Conservation (phyloP, 192 early-diverging fungal genomes). For the Irineochytrium annulatum region DNA sequence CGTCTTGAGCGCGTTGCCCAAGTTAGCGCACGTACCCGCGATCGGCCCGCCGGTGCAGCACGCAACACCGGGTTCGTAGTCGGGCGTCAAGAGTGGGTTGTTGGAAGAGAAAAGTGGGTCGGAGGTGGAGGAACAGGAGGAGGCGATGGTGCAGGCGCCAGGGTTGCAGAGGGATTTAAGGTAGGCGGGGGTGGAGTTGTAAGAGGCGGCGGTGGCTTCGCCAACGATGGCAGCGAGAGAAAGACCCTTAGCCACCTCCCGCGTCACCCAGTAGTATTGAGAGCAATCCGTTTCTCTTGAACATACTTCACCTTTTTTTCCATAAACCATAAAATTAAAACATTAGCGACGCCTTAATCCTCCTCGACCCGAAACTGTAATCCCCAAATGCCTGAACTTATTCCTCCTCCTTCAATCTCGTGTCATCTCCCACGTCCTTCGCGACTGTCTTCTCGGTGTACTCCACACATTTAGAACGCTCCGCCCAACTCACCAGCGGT, state of each 20-base stretch:
- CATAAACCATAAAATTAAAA: background rate
- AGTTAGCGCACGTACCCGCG: constrained; percentile 6
- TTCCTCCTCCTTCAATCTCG: too few species aligned
- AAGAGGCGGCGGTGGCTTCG: background rate
- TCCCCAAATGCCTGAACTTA: background rate
- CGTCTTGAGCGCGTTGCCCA: constrained; percentile 4
- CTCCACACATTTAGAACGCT: too few species aligned
- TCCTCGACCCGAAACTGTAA: background rate
- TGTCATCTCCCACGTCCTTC: too few species aligned
- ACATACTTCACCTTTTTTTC: constrained; percentile 14
- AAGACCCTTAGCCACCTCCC: constrained; percentile 1
- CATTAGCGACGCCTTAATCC: background rate
- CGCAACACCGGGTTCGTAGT: constrained; percentile 3
- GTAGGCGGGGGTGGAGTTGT: background rate
- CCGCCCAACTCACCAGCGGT: too few species aligned
- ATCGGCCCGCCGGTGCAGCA: constrained; percentile 15
- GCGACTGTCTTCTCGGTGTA: too few species aligned
- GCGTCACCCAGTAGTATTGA: constrained; percentile 16
- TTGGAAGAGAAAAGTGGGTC: constrained; percentile 15
- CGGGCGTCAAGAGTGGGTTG: constrained; percentile 14
- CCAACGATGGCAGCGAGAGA: background rate
- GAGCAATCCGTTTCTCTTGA: constrained; percentile 16
- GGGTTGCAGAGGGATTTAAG: constrained; percentile 13
- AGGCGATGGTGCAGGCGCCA: constrained; percentile 19
- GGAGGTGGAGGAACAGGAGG: constrained; percentile 6